phyloP scores from a whole-genome alignment of 495 filamentous ascomycete species.

The Penicillium angulare region DNA sequence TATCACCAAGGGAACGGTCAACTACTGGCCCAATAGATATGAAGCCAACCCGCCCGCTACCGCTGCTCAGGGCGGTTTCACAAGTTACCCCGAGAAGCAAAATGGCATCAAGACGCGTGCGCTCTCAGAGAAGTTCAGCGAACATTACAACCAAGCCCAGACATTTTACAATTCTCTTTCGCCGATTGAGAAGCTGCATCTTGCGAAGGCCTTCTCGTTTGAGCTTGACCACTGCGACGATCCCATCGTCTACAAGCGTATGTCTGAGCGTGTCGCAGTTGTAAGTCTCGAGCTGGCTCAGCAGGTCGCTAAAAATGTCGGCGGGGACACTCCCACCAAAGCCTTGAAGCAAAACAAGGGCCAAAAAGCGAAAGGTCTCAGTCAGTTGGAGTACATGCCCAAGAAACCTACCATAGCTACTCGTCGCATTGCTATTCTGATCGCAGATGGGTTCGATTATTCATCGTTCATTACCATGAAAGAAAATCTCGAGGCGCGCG shows the following conservation, averaged over 20 bases:
- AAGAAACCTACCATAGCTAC: constrained; percentile 63
- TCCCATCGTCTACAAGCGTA: constrained; percentile 71
- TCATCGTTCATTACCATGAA: constrained; percentile 63
- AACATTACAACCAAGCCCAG: constrained; percentile 65
- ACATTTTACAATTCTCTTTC: constrained; percentile 82
- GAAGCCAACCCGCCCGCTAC: constrained; percentile 60
- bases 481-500: constrained; percentile 55
- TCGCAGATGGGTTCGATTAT: constrained; percentile 78
- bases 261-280: constrained; percentile 66
- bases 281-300: constrained; percentile 73
- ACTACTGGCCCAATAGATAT: constrained; percentile 89
- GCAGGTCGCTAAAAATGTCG: constrained; percentile 66
- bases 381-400: constrained; percentile 66
- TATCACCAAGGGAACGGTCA: constrained; percentile 68
- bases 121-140: constrained; percentile 74
- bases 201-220: constrained; percentile 70
- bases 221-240: constrained; percentile 92
- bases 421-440: constrained; percentile 72
- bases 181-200: constrained; percentile 65
- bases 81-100: constrained; percentile 64
- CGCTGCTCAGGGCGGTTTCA: constrained; percentile 61
- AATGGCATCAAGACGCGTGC: constrained; percentile 68
- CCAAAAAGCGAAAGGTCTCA: constrained; percentile 60
- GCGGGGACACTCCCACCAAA: constrained; percentile 58
- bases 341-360: constrained; percentile 60